phyloP scores from a whole-genome alignment of 164 flowering plant species.

The Pachysandra terminalis region DNA sequence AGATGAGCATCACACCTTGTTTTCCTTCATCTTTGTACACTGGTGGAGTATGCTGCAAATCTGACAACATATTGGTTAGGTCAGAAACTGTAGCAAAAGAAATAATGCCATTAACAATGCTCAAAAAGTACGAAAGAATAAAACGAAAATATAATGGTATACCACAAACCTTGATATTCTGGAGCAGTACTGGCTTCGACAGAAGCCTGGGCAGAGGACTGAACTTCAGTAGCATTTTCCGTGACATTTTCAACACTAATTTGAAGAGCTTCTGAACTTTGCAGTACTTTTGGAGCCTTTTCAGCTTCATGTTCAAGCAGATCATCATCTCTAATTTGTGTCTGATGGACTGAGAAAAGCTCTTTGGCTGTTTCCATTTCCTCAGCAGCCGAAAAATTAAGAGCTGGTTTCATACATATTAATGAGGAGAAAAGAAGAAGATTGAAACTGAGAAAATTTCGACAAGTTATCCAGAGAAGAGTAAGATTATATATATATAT shows the following conservation, averaged over 20 bases:
- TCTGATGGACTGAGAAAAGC: not conserved
- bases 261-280: not conserved
- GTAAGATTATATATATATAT: too few relatives aligned
- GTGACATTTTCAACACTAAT: not conserved
- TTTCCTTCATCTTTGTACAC: not conserved
- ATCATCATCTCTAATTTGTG: not conserved
- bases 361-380: not conserved
- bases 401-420: not conserved
- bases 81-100: not conserved
- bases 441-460: not conserved
- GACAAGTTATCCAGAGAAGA: not conserved
- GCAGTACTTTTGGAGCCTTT: not conserved
- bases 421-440: not conserved
- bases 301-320: not conserved
- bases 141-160: too few relatives aligned
- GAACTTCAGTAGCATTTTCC: not conserved
- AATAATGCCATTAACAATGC: not conserved
- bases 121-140: not conserved
- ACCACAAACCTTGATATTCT: not conserved
- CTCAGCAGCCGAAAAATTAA: not conserved
- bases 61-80: not conserved
- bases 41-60: not conserved
- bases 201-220: not conserved
- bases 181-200: not conserved
- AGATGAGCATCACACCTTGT: not conserved